phyloP scores from a whole-genome alignment of 225 moss, liverwort and hornwort genomes.

The Marchantia polymorpha region DNA sequence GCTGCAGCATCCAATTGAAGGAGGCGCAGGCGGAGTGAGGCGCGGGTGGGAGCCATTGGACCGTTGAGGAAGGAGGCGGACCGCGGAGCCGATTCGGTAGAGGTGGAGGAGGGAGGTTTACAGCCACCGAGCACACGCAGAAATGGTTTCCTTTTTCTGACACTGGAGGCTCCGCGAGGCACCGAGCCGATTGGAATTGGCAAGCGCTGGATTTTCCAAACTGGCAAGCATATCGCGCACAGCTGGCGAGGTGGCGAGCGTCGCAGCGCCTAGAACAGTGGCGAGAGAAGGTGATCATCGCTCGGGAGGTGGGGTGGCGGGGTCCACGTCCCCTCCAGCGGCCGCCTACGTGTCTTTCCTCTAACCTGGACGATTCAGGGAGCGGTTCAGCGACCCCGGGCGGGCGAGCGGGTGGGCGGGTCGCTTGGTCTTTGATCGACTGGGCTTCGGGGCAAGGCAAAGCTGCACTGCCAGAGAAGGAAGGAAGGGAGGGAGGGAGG shows the following conservation, averaged over 20 bases:
- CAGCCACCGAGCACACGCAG: background rate
- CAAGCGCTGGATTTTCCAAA: background rate
- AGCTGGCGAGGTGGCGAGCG: background rate
- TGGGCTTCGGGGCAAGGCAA: no score
- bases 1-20: background rate
- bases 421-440: background rate
- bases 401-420: background rate
- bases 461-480: background rate
- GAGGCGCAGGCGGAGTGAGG: background rate
- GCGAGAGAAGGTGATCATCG: background rate
- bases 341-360: background rate
- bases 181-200: background rate
- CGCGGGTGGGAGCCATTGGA: no score
- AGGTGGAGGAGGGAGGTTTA: background rate
- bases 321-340: background rate
- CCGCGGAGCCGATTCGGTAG: no score
- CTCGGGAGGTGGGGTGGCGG: background rate
- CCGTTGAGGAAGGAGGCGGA: no score
- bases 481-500: no score
- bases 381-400: background rate
- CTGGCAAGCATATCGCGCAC: background rate
- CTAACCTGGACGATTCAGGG: slow-evolving; percentile 1
- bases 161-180: background rate
- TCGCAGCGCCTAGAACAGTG: no score
- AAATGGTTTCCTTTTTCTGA: background rate